A percentile compares a stretch with the other conserved stretches of the same genome.
These are phyloP conservation scores for Sclerotinia sclerotiorum DNA, from an alignment of 2,329 filamentous ascomycete species.

Conservation along the genomic window DNA sequence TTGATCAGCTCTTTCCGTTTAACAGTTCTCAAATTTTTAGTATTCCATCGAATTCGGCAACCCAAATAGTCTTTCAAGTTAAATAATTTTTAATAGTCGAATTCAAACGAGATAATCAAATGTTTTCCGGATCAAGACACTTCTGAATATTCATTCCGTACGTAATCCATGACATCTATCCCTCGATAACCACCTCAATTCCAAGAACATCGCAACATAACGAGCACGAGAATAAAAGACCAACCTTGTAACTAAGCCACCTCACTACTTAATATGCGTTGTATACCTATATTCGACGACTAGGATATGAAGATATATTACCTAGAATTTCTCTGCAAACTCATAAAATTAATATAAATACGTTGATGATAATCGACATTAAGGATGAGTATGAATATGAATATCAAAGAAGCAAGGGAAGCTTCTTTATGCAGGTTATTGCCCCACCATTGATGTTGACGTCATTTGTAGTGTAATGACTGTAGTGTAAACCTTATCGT, in stretches of 20 bases:
- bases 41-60: neutral
- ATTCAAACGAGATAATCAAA: neutral
- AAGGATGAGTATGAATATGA: neutral
- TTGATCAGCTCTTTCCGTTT: conserved; percentile 16
- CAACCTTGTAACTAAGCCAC: neutral
- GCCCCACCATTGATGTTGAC: neutral
- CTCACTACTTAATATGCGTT: neutral
- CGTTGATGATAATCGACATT: neutral
- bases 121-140: neutral
- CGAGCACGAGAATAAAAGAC: neutral
- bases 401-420: neutral
- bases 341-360: neutral
- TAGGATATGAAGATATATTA: conserved; percentile 4
- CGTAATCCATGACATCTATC: too few species aligned
- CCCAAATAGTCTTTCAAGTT: neutral
- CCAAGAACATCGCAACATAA: neutral
- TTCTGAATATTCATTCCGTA: neutral
- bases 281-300: neutral
- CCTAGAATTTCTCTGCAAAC: neutral
- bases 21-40: too few species aligned
- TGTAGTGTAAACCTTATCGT: neutral
- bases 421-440: neutral
- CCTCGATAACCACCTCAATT: neutral
- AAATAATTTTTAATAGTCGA: neutral
- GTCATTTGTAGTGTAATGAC: neutral